These are phyloP conservation scores for Macrocystidia cucumis DNA, from an alignment of 1,284 basidiomycete genomes.

Conservation along the genomic window DNA sequence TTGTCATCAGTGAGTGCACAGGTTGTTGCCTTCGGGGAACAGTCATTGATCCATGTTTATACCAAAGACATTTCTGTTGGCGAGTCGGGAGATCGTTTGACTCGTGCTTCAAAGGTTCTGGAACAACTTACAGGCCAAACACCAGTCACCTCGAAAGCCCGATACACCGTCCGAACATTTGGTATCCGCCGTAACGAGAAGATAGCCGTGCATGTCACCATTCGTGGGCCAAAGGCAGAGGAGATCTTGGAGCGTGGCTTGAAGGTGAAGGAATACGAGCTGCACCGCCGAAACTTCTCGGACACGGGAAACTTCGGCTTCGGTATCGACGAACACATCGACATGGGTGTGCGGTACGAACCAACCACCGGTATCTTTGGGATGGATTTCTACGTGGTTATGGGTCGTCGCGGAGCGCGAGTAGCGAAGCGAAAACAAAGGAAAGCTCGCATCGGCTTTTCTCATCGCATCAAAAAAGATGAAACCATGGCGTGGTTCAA, in stretches of 20 bases:
- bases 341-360: constrained; percentile 97
- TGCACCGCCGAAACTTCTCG: constrained; percentile 91
- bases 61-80: constrained; percentile 95
- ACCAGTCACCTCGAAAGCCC: constrained; percentile 98
- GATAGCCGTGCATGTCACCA: constrained; percentile 99
- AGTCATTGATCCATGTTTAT: not conserved
- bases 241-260: constrained; percentile 98
- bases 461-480: constrained; percentile 87
- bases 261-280: constrained; percentile 99
- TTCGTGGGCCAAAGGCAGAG: constrained; percentile 99
- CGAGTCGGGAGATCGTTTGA: constrained; percentile 98
- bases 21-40: not conserved
- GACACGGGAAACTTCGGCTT: constrained; percentile 98
- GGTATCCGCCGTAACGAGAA: constrained; percentile 99
- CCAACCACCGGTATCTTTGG: constrained; percentile 96
- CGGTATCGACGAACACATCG: constrained; percentile 98
- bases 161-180: constrained; percentile 99
- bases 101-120: constrained; percentile 98
- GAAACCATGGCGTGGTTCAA: constrained; percentile 98
- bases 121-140: constrained; percentile 99
- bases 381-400: constrained; percentile 97
- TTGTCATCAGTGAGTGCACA: constrained; percentile 89
- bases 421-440: constrained; percentile 91
- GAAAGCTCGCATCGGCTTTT: constrained; percentile 81
- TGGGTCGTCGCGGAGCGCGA: constrained; percentile 94